A percentile compares a stretch with the other conserved stretches of the same genome.
Evolutionary conservation across 768 basidiomycete species (phyloP).

Genomic region (Trametes cingulata): DNA sequence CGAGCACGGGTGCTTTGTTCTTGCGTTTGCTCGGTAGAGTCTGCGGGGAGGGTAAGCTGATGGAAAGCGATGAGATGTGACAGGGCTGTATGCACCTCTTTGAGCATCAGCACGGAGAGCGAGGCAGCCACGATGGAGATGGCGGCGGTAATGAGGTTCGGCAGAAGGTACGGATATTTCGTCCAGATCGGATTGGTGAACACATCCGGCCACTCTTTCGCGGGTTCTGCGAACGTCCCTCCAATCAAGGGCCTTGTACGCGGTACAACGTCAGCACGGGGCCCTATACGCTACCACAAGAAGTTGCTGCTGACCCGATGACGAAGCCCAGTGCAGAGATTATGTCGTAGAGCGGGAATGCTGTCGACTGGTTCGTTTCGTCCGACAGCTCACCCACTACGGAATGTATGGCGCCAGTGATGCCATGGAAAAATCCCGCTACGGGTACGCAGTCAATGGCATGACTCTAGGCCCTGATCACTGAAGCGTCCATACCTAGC

Average conservation of each 20-base stretch:
- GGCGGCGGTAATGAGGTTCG: slow-evolving; percentile 49
- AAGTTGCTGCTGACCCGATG: slow-evolving; percentile 44
- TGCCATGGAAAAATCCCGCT: slow-evolving; percentile 30
- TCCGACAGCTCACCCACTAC: slow-evolving; percentile 53
- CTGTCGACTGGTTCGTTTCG: slow-evolving; percentile 56
- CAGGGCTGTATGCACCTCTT: slow-evolving; percentile 45
- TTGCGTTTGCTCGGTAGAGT: slow-evolving; percentile 27
- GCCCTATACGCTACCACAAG: not conserved
- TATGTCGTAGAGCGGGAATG: slow-evolving; percentile 61
- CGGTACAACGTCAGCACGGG: not conserved
- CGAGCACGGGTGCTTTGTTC: not conserved
- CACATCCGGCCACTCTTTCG: slow-evolving; percentile 42
- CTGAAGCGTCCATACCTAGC: slow-evolving; percentile 30
- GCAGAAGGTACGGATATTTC: slow-evolving; percentile 60
- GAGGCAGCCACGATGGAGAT: slow-evolving; percentile 43
- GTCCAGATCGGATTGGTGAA: slow-evolving; percentile 49
- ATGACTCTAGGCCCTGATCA: no score
- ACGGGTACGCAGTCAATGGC: not conserved
- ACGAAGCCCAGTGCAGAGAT: slow-evolving; percentile 59
- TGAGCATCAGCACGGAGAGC: slow-evolving; percentile 48
- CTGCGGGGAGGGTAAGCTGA: slow-evolving; percentile 1
- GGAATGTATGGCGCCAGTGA: slow-evolving; percentile 43
- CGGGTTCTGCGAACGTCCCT: slow-evolving; percentile 58
- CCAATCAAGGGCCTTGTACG: slow-evolving; percentile 57
- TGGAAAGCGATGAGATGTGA: not conserved